Conservation (phyloP, 2,329 filamentous ascomycete species). For the Drechslerella stenobrocha region DNA sequence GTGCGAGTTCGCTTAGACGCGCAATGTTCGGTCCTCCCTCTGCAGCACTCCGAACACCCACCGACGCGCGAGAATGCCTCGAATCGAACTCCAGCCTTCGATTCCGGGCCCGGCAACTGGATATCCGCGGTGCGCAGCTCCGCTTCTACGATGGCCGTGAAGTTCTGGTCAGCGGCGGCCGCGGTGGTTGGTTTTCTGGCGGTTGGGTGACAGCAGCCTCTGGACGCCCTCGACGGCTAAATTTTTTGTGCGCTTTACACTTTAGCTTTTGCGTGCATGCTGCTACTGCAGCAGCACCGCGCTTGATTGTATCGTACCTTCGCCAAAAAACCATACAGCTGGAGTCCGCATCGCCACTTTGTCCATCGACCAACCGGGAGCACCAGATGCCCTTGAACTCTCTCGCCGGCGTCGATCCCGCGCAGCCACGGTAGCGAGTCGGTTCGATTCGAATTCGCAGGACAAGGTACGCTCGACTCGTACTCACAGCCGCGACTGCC, state of each 20-base stretch:
- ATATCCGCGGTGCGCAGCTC: background rate
- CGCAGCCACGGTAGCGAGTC: too few relatives aligned
- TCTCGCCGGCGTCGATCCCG: background rate
- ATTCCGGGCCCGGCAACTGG: background rate
- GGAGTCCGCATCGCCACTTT: background rate
- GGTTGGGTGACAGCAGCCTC: slow-evolving; percentile 7
- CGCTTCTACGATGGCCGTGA: slow-evolving; percentile 4
- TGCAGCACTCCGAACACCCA: slow-evolving; percentile 11
- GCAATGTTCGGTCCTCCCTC: slow-evolving; percentile 22
- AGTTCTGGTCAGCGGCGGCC: background rate
- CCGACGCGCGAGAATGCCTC: background rate
- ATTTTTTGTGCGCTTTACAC: slow-evolving; percentile 3
- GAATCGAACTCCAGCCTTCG: background rate
- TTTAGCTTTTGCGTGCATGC: background rate
- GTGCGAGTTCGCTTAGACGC: slow-evolving; percentile 44
- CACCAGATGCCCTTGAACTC: background rate
- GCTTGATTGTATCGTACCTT: background rate
- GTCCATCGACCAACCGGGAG: background rate
- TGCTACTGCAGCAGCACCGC: background rate
- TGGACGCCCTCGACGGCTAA: slow-evolving; percentile 35
- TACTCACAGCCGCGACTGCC: too few relatives aligned
- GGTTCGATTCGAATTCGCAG: too few relatives aligned
- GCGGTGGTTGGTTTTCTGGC: slow-evolving; percentile 27
- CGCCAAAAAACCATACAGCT: background rate
- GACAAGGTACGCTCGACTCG: too few relatives aligned